Percentiles rank a stretch among this genome's conserved stretches.
Conservation (phyloP, 495 filamentous ascomycete species). For the Aspergillus indologenus region DNA sequence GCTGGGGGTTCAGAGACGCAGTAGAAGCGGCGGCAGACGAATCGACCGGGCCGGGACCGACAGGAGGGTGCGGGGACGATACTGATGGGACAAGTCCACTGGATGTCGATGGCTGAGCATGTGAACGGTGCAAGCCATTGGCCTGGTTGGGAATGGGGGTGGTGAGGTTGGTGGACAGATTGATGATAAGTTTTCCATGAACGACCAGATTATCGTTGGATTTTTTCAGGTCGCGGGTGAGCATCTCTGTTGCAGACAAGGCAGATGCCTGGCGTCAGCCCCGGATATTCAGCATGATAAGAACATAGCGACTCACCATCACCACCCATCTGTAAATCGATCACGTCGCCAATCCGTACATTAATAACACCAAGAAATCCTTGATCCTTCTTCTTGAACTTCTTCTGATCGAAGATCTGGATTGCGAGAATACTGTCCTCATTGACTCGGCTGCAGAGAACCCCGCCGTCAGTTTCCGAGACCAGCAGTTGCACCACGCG, state of each 20-base stretch:
- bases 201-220: slow-evolving; percentile 97
- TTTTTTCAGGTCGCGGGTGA: slow-evolving; percentile 97
- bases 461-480: slow-evolving; percentile 22
- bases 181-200: slow-evolving; percentile 95
- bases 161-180: slow-evolving; percentile 83
- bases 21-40: slow-evolving; percentile 30
- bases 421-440: slow-evolving; percentile 96
- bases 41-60: slow-evolving; percentile 34
- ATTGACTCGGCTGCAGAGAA: slow-evolving; percentile 62
- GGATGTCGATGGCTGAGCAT: slow-evolving; percentile 36
- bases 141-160: slow-evolving; percentile 49
- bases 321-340: slow-evolving; percentile 82
- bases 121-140: slow-evolving; percentile 38
- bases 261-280: slow-evolving; percentile 4
- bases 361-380: slow-evolving; percentile 98
- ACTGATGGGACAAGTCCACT: slow-evolving; percentile 43
- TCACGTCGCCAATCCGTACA: slow-evolving; percentile 86
- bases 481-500: background rate
- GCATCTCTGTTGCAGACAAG: slow-evolving; percentile 64
- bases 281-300: slow-evolving; percentile 7
- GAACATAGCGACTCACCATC: slow-evolving; percentile 65
- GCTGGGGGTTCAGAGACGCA: slow-evolving; percentile 37
- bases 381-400: slow-evolving; percentile 99
- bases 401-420: slow-evolving; percentile 99
- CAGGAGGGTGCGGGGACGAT: slow-evolving; percentile 27